Conservation (phyloP, 2,329 filamentous ascomycete genomes). For the Fusarium stilboides region DNA sequence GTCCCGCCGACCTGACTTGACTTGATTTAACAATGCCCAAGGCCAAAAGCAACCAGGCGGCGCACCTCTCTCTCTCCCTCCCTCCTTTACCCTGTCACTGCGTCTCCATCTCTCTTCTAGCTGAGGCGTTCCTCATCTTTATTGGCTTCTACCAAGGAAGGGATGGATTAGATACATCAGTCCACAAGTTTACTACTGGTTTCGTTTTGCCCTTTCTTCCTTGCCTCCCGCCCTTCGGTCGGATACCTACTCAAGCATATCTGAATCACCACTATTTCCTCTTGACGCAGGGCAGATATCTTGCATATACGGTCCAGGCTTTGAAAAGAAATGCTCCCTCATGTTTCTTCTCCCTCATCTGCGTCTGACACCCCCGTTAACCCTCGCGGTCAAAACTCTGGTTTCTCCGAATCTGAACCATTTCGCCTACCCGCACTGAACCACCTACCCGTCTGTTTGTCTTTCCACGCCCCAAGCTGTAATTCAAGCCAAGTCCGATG, state of each 20-base stretch:
- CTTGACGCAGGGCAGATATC: constrained; percentile 52
- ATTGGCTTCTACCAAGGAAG: constrained; percentile 41
- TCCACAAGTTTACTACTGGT: constrained; percentile 42
- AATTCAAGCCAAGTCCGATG: constrained; percentile 25
- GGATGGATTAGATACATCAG: constrained; percentile 43
- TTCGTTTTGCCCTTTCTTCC: constrained; percentile 40
- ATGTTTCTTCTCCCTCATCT: constrained; percentile 49
- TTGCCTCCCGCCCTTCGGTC: constrained; percentile 42
- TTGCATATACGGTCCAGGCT: constrained; percentile 53
- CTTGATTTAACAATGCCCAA: constrained; percentile 46
- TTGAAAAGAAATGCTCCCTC: constrained; percentile 55
- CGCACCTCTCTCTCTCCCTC: constrained; percentile 35
- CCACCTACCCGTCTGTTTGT: constrained; percentile 42
- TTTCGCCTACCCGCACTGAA: constrained; percentile 43
- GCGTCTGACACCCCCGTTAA: constrained; percentile 45
- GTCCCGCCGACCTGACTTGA: constrained; percentile 43
- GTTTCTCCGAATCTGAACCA: constrained; percentile 50
- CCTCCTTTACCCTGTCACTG: constrained; percentile 34
- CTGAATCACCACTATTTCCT: constrained; percentile 47
- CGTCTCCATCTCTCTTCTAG: constrained; percentile 34
- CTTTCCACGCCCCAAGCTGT: constrained; percentile 33
- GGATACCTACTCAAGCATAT: constrained; percentile 36
- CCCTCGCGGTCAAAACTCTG: constrained; percentile 49
- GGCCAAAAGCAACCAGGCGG: constrained; percentile 48
- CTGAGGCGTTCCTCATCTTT: constrained; percentile 22